Conservation (phyloP, 2,329 filamentous ascomycete genomes). For the Cladorrhinum sp. region DNA sequence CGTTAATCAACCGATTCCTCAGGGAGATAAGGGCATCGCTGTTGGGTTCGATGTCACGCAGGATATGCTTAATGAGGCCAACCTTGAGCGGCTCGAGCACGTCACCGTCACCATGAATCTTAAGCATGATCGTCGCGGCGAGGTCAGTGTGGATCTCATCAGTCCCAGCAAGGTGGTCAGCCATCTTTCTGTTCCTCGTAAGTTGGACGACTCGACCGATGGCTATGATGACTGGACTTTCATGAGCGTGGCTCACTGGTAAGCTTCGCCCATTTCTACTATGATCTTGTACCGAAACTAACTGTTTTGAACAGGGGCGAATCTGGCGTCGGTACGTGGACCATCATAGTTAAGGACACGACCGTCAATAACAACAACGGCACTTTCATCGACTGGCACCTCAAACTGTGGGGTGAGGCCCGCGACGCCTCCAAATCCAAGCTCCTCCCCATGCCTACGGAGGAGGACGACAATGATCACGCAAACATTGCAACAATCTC, state of each 20-base stretch:
- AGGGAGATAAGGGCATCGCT: conserved; percentile 75
- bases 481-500: conserved; percentile 63
- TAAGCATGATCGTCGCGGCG: conserved; percentile 79
- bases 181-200: conserved; percentile 74
- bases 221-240: conserved; percentile 98
- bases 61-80: conserved; percentile 76
- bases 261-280: conserved; percentile 35
- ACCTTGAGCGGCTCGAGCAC: conserved; percentile 85
- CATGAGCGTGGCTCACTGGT: conserved; percentile 97
- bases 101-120: conserved; percentile 98
- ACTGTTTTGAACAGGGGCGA: conserved; percentile 66
- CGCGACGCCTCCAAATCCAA: conserved; percentile 72
- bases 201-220: conserved; percentile 58
- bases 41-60: conserved; percentile 79
- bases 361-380: conserved; percentile 73
- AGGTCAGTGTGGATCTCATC: conserved; percentile 86
- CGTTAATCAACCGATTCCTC: conserved; percentile 79
- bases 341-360: conserved; percentile 82
- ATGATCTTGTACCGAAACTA: conserved; percentile 27
- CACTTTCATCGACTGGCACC: conserved; percentile 83
- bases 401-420: conserved; percentile 90
- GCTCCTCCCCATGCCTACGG: conserved; percentile 76
- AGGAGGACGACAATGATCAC: conserved; percentile 80
- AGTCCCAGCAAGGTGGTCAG: conserved; percentile 80
- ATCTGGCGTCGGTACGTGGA: conserved; percentile 83